phyloP scores from a whole-genome alignment of 495 filamentous ascomycete genomes.

The Trichoderma erinaceum region DNA sequence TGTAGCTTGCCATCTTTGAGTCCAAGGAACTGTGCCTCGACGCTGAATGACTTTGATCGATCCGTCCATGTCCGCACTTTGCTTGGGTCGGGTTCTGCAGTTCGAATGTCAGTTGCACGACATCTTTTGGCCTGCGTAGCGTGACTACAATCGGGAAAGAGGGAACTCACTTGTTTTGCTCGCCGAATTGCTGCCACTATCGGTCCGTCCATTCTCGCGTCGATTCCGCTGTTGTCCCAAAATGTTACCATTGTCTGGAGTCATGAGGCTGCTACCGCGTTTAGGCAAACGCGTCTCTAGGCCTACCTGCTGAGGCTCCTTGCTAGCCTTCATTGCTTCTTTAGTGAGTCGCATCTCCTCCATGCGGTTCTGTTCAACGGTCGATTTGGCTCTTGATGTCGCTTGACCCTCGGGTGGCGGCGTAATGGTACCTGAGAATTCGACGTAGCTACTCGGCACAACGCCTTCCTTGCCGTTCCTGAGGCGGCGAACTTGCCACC shows the following conservation, averaged over 20 bases:
- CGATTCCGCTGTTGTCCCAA: constrained; percentile 59
- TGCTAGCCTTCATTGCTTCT: constrained; percentile 58
- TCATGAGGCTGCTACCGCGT: constrained; percentile 59
- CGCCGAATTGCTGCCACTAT: constrained; percentile 34
- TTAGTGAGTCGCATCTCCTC: constrained; percentile 78
- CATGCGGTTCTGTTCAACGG: constrained; percentile 49
- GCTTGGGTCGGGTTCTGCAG: constrained; percentile 68
- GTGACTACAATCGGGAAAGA: background rate
- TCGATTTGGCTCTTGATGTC: too few relatives aligned
- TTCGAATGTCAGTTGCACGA: background rate
- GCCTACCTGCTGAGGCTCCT: constrained; percentile 66
- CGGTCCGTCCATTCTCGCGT: constrained; percentile 56
- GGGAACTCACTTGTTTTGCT: constrained; percentile 66
- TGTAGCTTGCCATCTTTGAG: constrained; percentile 94
- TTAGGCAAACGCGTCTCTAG: constrained; percentile 63
- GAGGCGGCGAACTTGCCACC: constrained; percentile 90
- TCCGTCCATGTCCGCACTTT: constrained; percentile 93
- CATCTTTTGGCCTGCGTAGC: background rate
- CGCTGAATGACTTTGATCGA: constrained; percentile 88
- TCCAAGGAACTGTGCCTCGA: constrained; percentile 95
- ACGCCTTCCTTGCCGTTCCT: constrained; percentile 95
- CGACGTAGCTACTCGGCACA: constrained; percentile 95
- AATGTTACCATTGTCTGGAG: constrained; percentile 52
- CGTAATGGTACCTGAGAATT: constrained; percentile 61
- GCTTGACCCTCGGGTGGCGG: constrained; percentile 21